Percentiles rank a stretch among this genome's conserved stretches.
phyloP scores from a whole-genome alignment of 768 basidiomycete species.

The Hysterangium stoloniferum region DNA sequence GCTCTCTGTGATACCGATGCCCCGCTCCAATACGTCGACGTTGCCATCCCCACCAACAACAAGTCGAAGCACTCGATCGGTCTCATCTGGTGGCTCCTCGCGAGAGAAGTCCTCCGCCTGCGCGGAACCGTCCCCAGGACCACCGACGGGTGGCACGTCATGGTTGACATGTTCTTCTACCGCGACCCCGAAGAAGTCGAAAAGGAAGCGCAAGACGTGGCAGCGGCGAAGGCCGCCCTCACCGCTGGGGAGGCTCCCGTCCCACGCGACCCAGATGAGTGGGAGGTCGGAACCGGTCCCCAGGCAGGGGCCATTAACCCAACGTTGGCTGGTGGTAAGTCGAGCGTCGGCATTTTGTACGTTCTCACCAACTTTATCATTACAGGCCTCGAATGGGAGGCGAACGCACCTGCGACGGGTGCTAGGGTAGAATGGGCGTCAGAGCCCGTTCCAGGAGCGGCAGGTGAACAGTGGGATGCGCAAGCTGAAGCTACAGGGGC shows the following conservation, averaged over 20 bases:
- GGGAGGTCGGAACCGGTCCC: slow-evolving; percentile 68
- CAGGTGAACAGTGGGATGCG: slow-evolving; percentile 34
- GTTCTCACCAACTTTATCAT: slow-evolving; percentile 11
- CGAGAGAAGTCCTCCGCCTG: slow-evolving; percentile 93
- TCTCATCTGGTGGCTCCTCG: slow-evolving; percentile 95
- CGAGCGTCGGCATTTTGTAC: too few species aligned
- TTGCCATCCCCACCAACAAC: slow-evolving; percentile 99
- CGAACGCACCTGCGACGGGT: slow-evolving; percentile 45
- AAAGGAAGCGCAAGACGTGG: slow-evolving; percentile 93
- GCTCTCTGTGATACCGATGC: slow-evolving; percentile 99
- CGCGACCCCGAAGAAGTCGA: slow-evolving; percentile 99
- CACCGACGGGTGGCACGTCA: slow-evolving; percentile 91
- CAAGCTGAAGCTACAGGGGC: too few species aligned
- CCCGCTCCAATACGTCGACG: slow-evolving; percentile 94
- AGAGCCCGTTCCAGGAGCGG: slow-evolving; percentile 52
- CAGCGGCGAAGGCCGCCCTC: slow-evolving; percentile 65
- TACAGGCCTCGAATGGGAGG: slow-evolving; percentile 68
- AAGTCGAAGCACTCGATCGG: slow-evolving; percentile 97
- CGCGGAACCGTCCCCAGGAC: slow-evolving; percentile 90
- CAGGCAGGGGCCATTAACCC: slow-evolving; percentile 72
- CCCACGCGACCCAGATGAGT: slow-evolving; percentile 45
- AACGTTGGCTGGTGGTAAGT: slow-evolving; percentile 57
- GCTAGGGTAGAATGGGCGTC: slow-evolving; percentile 77
- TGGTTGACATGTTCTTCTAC: slow-evolving; percentile 99
- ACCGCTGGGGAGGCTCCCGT: slow-evolving; percentile 50